Evolutionary conservation across 1,139 yeast genomes (phyloP).

Genomic region (Waltiozyma solani): DNA sequence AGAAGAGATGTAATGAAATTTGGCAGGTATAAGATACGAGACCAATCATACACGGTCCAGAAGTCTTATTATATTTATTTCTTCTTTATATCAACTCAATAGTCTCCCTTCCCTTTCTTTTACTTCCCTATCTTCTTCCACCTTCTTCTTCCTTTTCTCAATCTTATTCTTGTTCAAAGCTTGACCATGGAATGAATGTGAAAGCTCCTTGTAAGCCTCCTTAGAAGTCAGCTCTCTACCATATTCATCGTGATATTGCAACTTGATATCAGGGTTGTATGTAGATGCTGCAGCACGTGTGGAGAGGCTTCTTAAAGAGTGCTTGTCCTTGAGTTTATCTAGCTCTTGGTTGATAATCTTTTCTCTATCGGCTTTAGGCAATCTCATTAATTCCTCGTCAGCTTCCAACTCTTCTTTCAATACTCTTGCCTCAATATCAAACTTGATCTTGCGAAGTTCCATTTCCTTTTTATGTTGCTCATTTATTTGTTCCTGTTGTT

Average conservation of each 20-base stretch:
- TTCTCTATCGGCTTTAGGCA: slow-evolving; percentile 25
- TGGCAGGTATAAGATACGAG: too few relatives aligned
- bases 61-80: too few relatives aligned
- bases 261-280: slow-evolving; percentile 56
- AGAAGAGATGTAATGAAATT: too few relatives aligned
- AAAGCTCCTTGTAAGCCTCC: slow-evolving; percentile 77
- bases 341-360: slow-evolving; percentile 33
- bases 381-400: slow-evolving; percentile 25
- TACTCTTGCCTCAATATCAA: slow-evolving; percentile 20
- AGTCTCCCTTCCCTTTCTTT: slow-evolving; percentile 3
- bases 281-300: slow-evolving; percentile 24
- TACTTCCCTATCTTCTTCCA: slow-evolving; percentile 22
- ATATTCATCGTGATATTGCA: slow-evolving; percentile 59
- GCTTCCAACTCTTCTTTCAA: slow-evolving; percentile 28
- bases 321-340: slow-evolving; percentile 22
- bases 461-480: slow-evolving; percentile 20
- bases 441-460: slow-evolving; percentile 14
- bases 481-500: slow-evolving; percentile 16
- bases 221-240: slow-evolving; percentile 61
- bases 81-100: too few relatives aligned
- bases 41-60: too few relatives aligned
- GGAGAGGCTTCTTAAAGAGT: slow-evolving; percentile 16
- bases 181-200: slow-evolving; percentile 82
- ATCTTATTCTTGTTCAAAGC: slow-evolving; percentile 27
- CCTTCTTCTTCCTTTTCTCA: slow-evolving; percentile 27